phyloP scores from a whole-genome alignment of 495 filamentous ascomycete species.

The Penicillium silybi region DNA sequence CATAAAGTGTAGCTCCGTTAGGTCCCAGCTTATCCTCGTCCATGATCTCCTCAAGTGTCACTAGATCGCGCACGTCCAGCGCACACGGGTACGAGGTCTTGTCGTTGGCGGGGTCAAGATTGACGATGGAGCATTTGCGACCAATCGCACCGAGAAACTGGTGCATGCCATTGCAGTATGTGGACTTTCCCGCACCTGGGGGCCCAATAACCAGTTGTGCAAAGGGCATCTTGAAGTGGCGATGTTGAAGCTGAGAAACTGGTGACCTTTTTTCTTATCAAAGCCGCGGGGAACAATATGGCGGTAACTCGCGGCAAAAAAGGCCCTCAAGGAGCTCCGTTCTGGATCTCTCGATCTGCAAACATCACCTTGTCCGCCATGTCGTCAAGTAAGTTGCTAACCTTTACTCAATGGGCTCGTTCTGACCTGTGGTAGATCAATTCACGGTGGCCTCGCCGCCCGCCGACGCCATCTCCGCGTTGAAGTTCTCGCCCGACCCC shows the following conservation, averaged over 20 bases:
- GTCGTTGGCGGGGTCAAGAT: constrained; percentile 97
- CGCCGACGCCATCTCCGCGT: constrained; percentile 79
- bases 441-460: constrained; percentile 58
- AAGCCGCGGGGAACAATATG: constrained; percentile 31
- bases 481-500: constrained; percentile 75
- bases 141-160: constrained; percentile 95
- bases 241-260: neutral
- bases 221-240: constrained; percentile 48
- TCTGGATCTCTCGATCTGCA: constrained; percentile 17
- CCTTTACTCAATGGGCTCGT: neutral
- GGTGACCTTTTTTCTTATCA: constrained; percentile 20
- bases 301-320: constrained; percentile 35
- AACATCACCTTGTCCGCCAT: constrained; percentile 15
- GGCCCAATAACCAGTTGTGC: constrained; percentile 85
- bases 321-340: constrained; percentile 28
- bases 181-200: constrained; percentile 92
- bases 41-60: constrained; percentile 94
- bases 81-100: constrained; percentile 61
- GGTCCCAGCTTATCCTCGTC: constrained; percentile 84
- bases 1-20: constrained; percentile 89
- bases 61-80: constrained; percentile 82
- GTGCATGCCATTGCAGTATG: constrained; percentile 97
- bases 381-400: constrained; percentile 34
- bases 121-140: constrained; percentile 89
- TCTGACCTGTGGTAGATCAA: constrained; percentile 32